A percentile compares a stretch with the other conserved stretches of the same genome.
These are phyloP conservation scores for Uronychia setigera DNA, from an alignment of 73 alveolate genomes.

Conservation along the genomic window DNA sequence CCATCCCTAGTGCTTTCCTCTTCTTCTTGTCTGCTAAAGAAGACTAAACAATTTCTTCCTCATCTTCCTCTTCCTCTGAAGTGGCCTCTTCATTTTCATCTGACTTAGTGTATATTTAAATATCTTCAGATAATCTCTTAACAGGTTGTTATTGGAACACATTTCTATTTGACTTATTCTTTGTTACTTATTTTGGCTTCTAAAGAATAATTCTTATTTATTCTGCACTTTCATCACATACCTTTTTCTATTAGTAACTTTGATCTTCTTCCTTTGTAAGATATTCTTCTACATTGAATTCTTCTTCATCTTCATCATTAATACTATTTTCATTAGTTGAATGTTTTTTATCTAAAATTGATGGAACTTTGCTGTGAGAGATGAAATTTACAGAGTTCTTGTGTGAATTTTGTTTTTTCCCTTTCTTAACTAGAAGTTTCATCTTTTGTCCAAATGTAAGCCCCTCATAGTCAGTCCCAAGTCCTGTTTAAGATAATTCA, in stretches of 20 bases:
- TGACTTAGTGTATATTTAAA: not conserved
- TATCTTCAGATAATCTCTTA: not conserved
- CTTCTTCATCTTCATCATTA: no score
- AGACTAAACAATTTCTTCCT: no score
- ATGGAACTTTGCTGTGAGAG: not conserved
- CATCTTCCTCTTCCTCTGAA: not conserved
- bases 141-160: not conserved
- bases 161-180: not conserved
- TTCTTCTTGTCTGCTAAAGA: constrained; percentile 6
- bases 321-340: not conserved
- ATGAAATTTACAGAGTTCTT: no score
- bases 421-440: not conserved
- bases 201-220: no score
- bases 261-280: no score
- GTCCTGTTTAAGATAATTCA: not conserved
- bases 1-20: constrained; percentile 6
- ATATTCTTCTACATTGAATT: no score
- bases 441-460: not conserved
- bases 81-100: not conserved
- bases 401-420: not conserved
- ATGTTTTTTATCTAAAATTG: not conserved
- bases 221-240: no score
- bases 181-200: no score
- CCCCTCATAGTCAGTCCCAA: not conserved
- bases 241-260: no score